These are phyloP conservation scores for Adansonia grandidieri DNA, from an alignment of 441 rosid species.

Conservation along the genomic window DNA sequence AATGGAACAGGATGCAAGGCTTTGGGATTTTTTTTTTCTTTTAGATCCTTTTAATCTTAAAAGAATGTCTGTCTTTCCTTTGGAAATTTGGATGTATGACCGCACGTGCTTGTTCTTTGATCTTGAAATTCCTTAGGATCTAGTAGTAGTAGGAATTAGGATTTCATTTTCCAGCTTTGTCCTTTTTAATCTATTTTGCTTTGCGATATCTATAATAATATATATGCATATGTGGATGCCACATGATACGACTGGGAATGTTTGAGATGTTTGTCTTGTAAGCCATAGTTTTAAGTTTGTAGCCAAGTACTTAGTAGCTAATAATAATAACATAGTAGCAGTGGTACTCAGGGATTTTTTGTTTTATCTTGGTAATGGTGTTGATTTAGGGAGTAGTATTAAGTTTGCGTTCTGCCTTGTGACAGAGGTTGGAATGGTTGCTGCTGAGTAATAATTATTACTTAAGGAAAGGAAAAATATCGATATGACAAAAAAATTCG, in stretches of 20 bases:
- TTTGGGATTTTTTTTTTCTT: no score
- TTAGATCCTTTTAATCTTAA: conserved; percentile 3
- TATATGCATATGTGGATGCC: conserved; percentile 5
- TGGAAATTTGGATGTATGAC: neutral
- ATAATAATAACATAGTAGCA: no score
- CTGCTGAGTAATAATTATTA: no score
- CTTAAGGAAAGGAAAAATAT: no score
- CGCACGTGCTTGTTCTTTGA: neutral
- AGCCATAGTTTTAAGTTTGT: neutral
- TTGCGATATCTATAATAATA: no score
- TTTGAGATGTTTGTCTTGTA: conserved; percentile 16
- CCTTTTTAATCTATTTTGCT: neutral
- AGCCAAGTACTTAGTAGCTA: no score
- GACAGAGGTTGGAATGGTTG: conserved; percentile 16
- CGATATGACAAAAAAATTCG: no score
- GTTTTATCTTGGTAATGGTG: neutral
- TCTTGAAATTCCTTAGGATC: conserved; percentile 1
- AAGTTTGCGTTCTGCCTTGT: conserved; percentile 24
- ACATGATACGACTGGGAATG: no score
- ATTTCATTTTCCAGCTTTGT: neutral
- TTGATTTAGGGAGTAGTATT: neutral
- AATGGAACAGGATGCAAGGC: no score
- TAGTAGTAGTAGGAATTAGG: neutral
- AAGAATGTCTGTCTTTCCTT: neutral
- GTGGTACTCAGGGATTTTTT: neutral